These are phyloP conservation scores for Tricholoma hemisulphureum DNA, from an alignment of 768 basidiomycete species.

Conservation along the genomic window DNA sequence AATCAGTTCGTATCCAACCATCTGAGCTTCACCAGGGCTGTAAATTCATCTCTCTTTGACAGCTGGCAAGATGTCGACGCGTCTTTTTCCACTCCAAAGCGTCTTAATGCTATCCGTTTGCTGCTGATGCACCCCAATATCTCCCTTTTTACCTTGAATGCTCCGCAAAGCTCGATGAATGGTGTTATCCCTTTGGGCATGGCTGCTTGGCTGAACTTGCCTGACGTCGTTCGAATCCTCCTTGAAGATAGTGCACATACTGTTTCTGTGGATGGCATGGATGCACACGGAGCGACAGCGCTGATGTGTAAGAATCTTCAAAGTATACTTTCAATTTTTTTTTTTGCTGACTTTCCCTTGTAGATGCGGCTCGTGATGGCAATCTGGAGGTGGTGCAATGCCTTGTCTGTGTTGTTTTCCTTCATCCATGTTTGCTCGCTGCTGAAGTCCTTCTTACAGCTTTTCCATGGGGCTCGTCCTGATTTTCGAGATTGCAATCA, in stretches of 20 bases:
- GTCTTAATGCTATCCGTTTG: constrained; percentile 56
- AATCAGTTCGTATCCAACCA: constrained; percentile 53
- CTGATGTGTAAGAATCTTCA: constrained; percentile 69
- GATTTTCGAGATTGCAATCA: constrained; percentile 72
- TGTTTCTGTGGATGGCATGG: constrained; percentile 72
- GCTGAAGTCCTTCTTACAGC: constrained; percentile 33
- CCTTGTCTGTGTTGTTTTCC: constrained; percentile 48
- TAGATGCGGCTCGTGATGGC: constrained; percentile 78
- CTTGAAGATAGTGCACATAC: constrained; percentile 59
- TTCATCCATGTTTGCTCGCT: constrained; percentile 5
- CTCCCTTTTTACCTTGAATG: constrained; percentile 69
- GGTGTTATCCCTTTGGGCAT: constrained; percentile 77
- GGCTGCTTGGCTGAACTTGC: constrained; percentile 74
- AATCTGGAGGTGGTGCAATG: constrained; percentile 62
- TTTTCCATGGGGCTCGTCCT: constrained; percentile 68
- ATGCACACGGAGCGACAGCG: constrained; percentile 73
- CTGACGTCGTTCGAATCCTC: constrained; percentile 57
- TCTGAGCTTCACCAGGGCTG: background rate
- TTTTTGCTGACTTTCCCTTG: constrained; percentile 11
- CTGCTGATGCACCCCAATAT: constrained; percentile 56
- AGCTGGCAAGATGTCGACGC: constrained; percentile 73
- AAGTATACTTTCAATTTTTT: constrained; percentile 17
- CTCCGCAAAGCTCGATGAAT: constrained; percentile 65
- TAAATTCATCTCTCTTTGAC: constrained; percentile 7
- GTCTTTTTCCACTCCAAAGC: constrained; percentile 57